Conservation (phyloP, 2,329 filamentous ascomycete species). For the Corinectria fuckeliana region DNA sequence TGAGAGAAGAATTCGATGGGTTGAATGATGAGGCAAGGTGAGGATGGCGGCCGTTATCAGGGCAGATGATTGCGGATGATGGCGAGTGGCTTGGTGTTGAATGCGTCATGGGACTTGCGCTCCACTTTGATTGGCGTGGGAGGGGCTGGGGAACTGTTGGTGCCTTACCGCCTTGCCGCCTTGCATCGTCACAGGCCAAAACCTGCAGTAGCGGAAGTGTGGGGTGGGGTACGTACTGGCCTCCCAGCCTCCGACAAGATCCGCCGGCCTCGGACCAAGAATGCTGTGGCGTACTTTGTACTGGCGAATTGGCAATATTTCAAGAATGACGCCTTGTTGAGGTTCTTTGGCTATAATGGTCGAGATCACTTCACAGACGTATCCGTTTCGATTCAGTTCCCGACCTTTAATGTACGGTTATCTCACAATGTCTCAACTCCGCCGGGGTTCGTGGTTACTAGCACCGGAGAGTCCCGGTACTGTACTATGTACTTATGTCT, state of each 20-base stretch:
- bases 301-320: not conserved
- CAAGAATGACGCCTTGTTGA: not conserved
- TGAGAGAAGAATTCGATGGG: conserved; percentile 17
- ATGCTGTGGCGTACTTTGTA: not conserved
- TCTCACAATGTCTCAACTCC: not conserved
- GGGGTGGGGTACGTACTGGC: conserved; percentile 7
- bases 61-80: conserved; percentile 30
- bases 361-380: not conserved
- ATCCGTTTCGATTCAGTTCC: not conserved
- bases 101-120: conserved; percentile 47
- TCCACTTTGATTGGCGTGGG: conserved; percentile 34
- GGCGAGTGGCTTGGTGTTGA: conserved; percentile 39
- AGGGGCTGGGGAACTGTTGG: conserved; percentile 27
- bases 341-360: not conserved
- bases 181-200: conserved; percentile 9
- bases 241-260: not conserved
- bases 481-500: not conserved
- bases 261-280: not conserved
- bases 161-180: conserved; percentile 37
- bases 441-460: not conserved
- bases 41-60: conserved; percentile 33
- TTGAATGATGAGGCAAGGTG: conserved; percentile 17
- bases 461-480: not conserved
- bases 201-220: conserved; percentile 20
- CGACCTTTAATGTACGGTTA: not conserved